A percentile compares a stretch with the other conserved stretches of the same genome.
These are phyloP conservation scores for Penstemon eatonii DNA, from an alignment of 257 asterid species.

Conservation along the genomic window DNA sequence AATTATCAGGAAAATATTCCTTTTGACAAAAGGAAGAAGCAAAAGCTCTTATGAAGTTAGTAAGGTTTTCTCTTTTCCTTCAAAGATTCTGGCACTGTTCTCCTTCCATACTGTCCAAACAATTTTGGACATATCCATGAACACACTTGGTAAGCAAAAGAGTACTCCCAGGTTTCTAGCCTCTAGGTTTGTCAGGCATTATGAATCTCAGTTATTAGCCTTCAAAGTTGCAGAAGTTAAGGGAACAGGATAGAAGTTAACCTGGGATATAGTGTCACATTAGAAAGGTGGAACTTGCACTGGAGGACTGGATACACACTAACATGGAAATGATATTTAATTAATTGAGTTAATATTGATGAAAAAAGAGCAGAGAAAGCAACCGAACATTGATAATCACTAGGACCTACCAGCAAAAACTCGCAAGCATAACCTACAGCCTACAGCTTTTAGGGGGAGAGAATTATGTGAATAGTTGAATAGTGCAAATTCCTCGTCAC, in stretches of 20 bases:
- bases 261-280: neutral
- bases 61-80: too few relatives aligned
- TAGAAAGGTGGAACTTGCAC: slow-evolving; percentile 9
- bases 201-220: neutral
- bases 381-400: slow-evolving; percentile 2
- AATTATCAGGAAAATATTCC: too few relatives aligned
- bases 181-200: neutral
- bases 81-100: too few relatives aligned
- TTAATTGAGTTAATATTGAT: slow-evolving; percentile 1
- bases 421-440: neutral
- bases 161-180: neutral
- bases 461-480: slow-evolving; percentile 4
- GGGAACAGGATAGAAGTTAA: neutral
- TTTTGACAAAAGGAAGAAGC: too few relatives aligned
- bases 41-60: too few relatives aligned
- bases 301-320: neutral
- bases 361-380: neutral
- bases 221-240: too few relatives aligned
- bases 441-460: neutral
- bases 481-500: neutral
- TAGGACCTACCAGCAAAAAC: neutral
- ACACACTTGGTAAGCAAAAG: too few relatives aligned
- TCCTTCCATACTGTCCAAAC: too few relatives aligned
- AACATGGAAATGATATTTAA: neutral
- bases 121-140: too few relatives aligned